Evolutionary conservation across 1,284 basidiomycete species (phyloP), one percentile per base, ranked within the genome.

Genomic region (Tilletiaria anomala): DNA sequence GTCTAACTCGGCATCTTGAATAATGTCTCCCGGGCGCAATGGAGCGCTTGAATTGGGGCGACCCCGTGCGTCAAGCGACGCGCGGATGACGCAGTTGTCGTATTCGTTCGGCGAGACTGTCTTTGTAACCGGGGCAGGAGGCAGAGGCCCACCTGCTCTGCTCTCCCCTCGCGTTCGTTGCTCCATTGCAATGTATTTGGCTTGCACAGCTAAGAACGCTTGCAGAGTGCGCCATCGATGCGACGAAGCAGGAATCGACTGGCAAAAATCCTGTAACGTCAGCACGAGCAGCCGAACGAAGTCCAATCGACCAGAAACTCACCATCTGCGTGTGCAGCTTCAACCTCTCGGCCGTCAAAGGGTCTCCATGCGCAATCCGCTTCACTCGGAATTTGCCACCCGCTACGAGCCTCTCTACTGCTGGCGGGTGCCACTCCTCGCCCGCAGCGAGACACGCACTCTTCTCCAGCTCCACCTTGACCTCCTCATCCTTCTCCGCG

Each of bases 311-410:
- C 15, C 6, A 32, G 20, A 40, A 16, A 68, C 79, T 59, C 53
- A 89, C 88, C 71, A 91, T 78, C 43, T 76, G 80, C 40, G 84
- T 73, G 80, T 88, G 88, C 21, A 87, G 67, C 69, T 82, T 87
- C 55, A 97, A 70, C 61, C 61, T 59, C n/a, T 60, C 56, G 1
- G 55, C 53, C n/a, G 68, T 68, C 18, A 71, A 52, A 5, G 58
- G 48, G 23, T 70, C 61, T 18, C 69, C 63, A 37, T 51, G 56
- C 1, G 67, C 69, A 10, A 71, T 46, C 40, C 51, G 50, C 36
- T 50, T 71, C 75, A 20, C 76, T 72, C 33, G 77, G 14, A 75
- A n/a, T n/a, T n/a, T n/a, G n/a, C n/a, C n/a, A n/a, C n/a, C n/a
- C n/a, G n/a, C n/a, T n/a, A n/a, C n/a, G n/a, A n/a, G n/a, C 43